These are phyloP conservation scores for Neurospora cerealis DNA, from an alignment of 495 filamentous ascomycete genomes.

Conservation along the genomic window DNA sequence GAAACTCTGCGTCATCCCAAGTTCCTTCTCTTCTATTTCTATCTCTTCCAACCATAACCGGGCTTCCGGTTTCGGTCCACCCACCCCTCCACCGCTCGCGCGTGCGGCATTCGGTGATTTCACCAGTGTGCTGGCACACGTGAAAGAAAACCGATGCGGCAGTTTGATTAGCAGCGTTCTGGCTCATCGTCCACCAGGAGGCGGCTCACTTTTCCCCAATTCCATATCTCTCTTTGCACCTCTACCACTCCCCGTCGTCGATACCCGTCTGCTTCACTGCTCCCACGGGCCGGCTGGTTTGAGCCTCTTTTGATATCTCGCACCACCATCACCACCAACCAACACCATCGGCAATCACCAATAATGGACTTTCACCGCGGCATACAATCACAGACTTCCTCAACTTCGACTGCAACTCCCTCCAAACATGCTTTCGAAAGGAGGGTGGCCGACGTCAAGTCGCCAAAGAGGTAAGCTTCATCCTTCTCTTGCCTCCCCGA, in stretches of 20 bases:
- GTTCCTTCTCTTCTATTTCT: neutral
- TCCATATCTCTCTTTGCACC: neutral
- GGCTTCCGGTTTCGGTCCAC: neutral
- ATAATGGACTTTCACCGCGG: slow-evolving; percentile 4
- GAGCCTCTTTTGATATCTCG: neutral
- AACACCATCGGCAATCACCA: neutral
- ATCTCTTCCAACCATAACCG: neutral
- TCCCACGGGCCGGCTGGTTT: neutral
- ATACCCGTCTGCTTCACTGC: neutral
- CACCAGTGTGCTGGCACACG: neutral
- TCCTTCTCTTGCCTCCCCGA: slow-evolving; percentile 7
- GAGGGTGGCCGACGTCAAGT: slow-evolving; percentile 75
- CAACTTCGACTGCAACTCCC: slow-evolving; percentile 56
- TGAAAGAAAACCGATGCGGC: neutral
- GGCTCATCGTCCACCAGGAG: neutral
- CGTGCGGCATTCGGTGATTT: neutral
- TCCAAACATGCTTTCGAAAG: slow-evolving; percentile 63
- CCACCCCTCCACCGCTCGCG: neutral
- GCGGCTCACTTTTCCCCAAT: neutral
- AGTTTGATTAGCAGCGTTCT: neutral
- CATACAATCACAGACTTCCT: slow-evolving; percentile 43
- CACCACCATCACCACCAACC: neutral
- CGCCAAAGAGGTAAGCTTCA: slow-evolving; percentile 74
- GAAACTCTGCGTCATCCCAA: neutral
- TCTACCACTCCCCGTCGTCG: neutral